Base-by-base conservation (phyloP, 495 filamentous ascomycete species). In the Neurospora cerealis region DNA sequence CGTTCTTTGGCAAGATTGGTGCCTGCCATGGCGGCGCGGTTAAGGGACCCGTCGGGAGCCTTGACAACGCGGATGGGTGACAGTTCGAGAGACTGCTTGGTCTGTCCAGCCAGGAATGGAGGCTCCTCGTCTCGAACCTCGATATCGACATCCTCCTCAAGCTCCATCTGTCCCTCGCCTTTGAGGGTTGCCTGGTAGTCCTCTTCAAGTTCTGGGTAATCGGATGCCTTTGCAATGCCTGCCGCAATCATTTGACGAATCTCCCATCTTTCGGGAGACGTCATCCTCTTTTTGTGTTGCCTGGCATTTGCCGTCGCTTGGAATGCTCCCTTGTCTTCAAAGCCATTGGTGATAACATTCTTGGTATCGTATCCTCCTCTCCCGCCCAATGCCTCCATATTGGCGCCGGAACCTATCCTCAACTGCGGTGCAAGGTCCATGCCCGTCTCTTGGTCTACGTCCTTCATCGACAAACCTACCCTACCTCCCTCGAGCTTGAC, bases 111-210 rank as follows among this genome's bases (percentile, higher is more conserved):
- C 60, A 99, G 82, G 86, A 99, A 99, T 0, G 96, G 96, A 17
- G 96, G 96, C 77, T 99, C 96, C 77, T 98, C 96, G 74, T 98
- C 96, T 78, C 90, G 87, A 66, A 99, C 92, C 81, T 99, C 96
- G 75, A 99, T 99, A 81, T 99, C 96, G 10, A 98, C 88, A 80
- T 99, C 96, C 83, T 98, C 94, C 83, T 99, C 96, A 74, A 98
- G 89, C 80, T 98, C 95, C 81, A 98, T 94, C 24, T 91, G 89
- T 15, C 92, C 93, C 77, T 96, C 92, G 3, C 94, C 96, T 69
- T 90, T 91, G 21, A 97, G 83, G 0, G 93, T 94, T 19, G 92
- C 91, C 74, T 97, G 89, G 82, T 97, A 97, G 70, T 98, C 94
- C 75, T 97, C 93, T 75, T 99, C 93, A 10, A 98, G 88, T 74